Percentiles rank a stretch among this genome's conserved stretches.
phyloP scores from a whole-genome alignment of 805 yeast genomes.

The Danielia oregonensis region DNA sequence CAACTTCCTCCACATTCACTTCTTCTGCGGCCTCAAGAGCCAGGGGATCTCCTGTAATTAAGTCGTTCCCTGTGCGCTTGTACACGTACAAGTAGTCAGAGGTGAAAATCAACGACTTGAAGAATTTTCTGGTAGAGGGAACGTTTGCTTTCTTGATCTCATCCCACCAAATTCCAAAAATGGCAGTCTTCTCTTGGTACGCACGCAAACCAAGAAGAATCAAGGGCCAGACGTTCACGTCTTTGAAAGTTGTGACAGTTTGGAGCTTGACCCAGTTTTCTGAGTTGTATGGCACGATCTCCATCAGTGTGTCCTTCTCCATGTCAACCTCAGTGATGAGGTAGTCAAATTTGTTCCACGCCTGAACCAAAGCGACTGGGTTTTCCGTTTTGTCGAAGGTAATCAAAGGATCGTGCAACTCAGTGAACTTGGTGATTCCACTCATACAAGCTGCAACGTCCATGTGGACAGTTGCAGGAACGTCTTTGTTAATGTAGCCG shows the following conservation, averaged over 20 bases:
- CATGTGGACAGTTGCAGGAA: conserved; percentile 54
- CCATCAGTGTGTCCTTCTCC: conserved; percentile 4
- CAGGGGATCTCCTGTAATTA: not conserved
- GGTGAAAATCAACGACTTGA: conserved; percentile 12
- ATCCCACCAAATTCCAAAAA: not conserved
- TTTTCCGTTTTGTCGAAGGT: conserved; percentile 80
- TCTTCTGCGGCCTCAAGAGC: not conserved
- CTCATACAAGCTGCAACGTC: conserved; percentile 84
- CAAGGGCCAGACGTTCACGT: conserved; percentile 11
- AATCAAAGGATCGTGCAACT: conserved; percentile 38
- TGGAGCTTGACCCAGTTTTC: conserved; percentile 20
- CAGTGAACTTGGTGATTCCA: conserved; percentile 76
- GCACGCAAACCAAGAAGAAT: not conserved
- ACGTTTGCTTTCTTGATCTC: conserved; percentile 3
- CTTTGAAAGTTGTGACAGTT: conserved; percentile 18
- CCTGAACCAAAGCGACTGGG: conserved; percentile 23
- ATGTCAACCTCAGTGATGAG: conserved; percentile 27
- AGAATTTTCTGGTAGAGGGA: conserved; percentile 8
- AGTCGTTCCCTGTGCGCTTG: conserved; percentile 16
- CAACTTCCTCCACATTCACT: conserved; percentile 3
- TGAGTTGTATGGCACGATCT: conserved; percentile 9
- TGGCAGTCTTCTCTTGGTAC: not conserved
- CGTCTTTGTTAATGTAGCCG: conserved; percentile 24
- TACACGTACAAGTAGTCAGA: conserved; percentile 27
- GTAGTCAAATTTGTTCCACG: conserved; percentile 29